phyloP scores from a whole-genome alignment of 352 stramenopile species.

The Pythium monospermum region DNA sequence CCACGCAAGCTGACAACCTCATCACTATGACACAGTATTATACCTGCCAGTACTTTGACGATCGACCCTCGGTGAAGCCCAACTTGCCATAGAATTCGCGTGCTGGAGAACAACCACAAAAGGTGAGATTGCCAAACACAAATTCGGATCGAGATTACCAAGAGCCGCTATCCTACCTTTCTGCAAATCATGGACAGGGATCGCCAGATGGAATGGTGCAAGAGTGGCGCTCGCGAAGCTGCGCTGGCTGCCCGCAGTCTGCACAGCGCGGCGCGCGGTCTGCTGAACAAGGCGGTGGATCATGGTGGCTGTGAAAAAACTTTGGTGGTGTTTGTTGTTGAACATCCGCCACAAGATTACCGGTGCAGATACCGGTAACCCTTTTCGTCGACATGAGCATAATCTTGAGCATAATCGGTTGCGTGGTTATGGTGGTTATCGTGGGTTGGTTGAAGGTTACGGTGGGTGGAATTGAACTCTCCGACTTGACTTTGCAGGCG shows the following conservation, averaged over 20 bases:
- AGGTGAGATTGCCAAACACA: background rate
- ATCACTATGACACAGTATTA: too few relatives aligned
- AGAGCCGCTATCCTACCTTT: slow-evolving; percentile 27
- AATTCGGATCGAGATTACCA: too few relatives aligned
- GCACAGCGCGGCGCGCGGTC: background rate
- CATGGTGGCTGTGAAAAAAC: background rate
- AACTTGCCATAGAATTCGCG: slow-evolving; percentile 93
- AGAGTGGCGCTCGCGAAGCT: slow-evolving; percentile 27
- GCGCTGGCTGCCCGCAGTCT: slow-evolving; percentile 1
- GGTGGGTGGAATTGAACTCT: too few relatives aligned
- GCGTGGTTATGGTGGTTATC: too few relatives aligned
- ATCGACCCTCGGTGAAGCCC: slow-evolving; percentile 89
- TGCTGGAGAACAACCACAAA: slow-evolving; percentile 47
- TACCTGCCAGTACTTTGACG: slow-evolving; percentile 91
- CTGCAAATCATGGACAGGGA: slow-evolving; percentile 94
- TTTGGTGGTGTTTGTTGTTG: too few relatives aligned
- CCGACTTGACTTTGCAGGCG: too few relatives aligned
- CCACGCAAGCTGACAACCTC: too few relatives aligned
- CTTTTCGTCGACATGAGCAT: too few relatives aligned
- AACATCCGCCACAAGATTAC: too few relatives aligned
- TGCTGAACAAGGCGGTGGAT: background rate
- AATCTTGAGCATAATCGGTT: too few relatives aligned
- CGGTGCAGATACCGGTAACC: too few relatives aligned
- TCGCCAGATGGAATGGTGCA: slow-evolving; percentile 86
- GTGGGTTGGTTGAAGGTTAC: too few relatives aligned